Conservation (phyloP, 441 rosid genomes). For the Dalechampia spathulata region DNA sequence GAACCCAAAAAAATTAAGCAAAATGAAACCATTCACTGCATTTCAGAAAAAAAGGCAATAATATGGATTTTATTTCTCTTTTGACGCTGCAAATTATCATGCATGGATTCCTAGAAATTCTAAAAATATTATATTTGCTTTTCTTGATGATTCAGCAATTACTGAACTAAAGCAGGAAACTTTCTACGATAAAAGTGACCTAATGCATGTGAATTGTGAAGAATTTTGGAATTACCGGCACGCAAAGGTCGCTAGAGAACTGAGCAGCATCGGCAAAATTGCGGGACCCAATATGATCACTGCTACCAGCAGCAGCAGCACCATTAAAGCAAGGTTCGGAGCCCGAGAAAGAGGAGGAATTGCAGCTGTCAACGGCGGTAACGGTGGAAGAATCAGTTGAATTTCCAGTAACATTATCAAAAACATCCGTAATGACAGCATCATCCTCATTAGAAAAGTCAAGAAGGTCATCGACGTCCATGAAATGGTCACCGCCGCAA, state of each 20-base stretch:
- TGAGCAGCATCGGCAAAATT: conserved; percentile 30
- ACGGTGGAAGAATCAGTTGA: too few species aligned
- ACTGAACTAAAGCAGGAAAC: background rate
- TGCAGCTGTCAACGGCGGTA: too few species aligned
- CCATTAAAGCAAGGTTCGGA: conserved; percentile 32
- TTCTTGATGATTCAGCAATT: background rate
- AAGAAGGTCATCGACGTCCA: too few species aligned
- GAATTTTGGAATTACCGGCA: conserved; percentile 72
- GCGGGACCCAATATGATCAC: conserved; percentile 32
- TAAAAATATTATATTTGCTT: background rate
- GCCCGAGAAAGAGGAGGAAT: conserved; percentile 57
- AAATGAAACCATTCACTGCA: too few species aligned
- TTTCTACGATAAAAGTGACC: background rate
- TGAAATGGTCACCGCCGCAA: too few species aligned
- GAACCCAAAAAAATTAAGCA: background rate
- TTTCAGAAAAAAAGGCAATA: too few species aligned
- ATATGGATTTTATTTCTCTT: too few species aligned
- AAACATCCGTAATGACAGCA: too few species aligned
- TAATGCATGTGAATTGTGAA: background rate
- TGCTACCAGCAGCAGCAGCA: conserved; percentile 6
- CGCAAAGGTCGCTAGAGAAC: conserved; percentile 64
- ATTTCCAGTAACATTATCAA: too few species aligned
- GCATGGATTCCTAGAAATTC: too few species aligned
- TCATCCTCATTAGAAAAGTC: too few species aligned
- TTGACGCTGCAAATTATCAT: too few species aligned